A percentile compares a stretch with the other conserved stretches of the same genome.
Evolutionary conservation across 2,329 filamentous ascomycete species (phyloP).

Genomic region (Cladosporium sp.): DNA sequence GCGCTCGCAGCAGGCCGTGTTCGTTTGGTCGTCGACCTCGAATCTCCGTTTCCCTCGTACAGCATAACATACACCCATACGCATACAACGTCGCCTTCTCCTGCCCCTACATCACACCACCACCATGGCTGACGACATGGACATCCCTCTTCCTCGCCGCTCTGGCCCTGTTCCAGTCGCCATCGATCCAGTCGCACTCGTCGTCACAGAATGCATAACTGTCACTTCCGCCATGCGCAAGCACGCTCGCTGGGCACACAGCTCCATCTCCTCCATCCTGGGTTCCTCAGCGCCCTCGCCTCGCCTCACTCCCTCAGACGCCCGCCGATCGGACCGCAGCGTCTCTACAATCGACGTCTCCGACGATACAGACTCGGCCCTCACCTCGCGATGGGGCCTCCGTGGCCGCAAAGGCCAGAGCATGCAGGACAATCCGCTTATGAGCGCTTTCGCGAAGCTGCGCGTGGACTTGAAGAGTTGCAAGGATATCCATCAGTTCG

Average conservation of each 20-base stretch:
- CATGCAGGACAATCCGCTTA: conserved; percentile 95
- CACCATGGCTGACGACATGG: conserved; percentile 17
- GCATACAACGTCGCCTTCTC: conserved; percentile 5
- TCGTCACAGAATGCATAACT: conserved; percentile 98
- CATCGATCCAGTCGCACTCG: conserved; percentile 55
- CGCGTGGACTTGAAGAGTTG: conserved; percentile 83
- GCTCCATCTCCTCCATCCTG: conserved; percentile 91
- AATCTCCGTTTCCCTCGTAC: conserved; percentile 4
- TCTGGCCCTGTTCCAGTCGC: conserved; percentile 31
- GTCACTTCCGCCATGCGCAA: conserved; percentile 99
- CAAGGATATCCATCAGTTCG: conserved; percentile 84
- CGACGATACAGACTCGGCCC: conserved; percentile 41
- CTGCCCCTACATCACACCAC: neutral
- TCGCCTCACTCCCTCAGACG: conserved; percentile 23
- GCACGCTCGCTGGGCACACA: conserved; percentile 92
- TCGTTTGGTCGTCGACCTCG: conserved; percentile 1
- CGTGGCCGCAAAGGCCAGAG: conserved; percentile 94
- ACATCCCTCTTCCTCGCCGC: conserved; percentile 1
- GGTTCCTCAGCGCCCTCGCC: conserved; percentile 47
- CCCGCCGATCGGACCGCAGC: conserved; percentile 23
- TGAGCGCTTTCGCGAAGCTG: conserved; percentile 88
- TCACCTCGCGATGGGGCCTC: conserved; percentile 87
- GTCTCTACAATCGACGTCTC: conserved; percentile 37
- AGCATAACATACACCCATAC: conserved; percentile 7
- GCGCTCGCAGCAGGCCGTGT: neutral